Evolutionary conservation across 108 stramenopile species (phyloP), one percentile per base, ranked within the genome.

Genomic region (Cyclotella distinguenda): DNA sequence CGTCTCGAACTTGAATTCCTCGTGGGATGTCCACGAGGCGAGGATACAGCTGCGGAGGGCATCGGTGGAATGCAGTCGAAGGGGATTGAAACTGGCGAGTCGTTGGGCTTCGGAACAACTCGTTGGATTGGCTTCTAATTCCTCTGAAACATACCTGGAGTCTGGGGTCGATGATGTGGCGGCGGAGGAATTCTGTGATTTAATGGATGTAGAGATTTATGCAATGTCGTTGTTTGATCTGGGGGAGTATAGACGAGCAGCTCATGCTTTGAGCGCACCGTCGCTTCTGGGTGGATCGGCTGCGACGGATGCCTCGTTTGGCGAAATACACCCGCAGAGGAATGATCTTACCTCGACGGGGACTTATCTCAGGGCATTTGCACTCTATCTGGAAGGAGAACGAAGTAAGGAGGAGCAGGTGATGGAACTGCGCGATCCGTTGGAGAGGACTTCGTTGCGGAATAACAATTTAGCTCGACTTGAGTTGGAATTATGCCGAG

Each of bases 301-400:
- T 15, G 26, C 49, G 34, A 42, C 22, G 26, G 72, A 27, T 33
- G 62, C 60, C 33, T 34, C 31, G 11, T 61, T 47, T 23, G 35
- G 43, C 3, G 23, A 28, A 33, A 64, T 76, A 44, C 26, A 66
- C 13, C 82, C 84, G 9, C 88, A 90, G 3, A 50, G 52, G 6
- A 27, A 74, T 6, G 54, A 75, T 51, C 57, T 90, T 12, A 84
- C 85, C 11, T 40, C 80, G 0, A 66, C 69, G 43, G 89, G 86
- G 12, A 67, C 85, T 44, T 96, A 91, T 62, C 65, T 96, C 0
- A 54, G 94, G 45, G 94, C 92, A 7, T 96, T 91, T 82, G 77
- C 89, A 26, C 65, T 96, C 31, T 98, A 91, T 66, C 78, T 98
- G 64, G 94, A 95, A 9, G 97, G 97, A 7, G 97, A 98, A 77